Evolutionary conservation across 2,329 filamentous ascomycete genomes (phyloP).

Genomic region (Pezicula carpinea): DNA sequence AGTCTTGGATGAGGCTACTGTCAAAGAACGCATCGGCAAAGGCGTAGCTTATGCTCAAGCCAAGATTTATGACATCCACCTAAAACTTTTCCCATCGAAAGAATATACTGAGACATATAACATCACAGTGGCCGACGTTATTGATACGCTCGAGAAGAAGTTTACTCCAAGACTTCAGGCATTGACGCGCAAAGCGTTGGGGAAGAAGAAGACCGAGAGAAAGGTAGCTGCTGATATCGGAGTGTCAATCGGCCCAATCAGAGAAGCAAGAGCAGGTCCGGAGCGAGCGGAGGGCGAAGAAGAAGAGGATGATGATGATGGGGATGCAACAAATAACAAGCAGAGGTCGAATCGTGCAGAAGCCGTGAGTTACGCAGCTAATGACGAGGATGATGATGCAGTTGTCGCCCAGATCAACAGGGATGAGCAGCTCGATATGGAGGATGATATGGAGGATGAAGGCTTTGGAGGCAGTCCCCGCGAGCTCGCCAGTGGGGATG

Average conservation of each 20-base stretch:
- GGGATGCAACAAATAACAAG: constrained; percentile 72
- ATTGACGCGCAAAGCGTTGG: constrained; percentile 70
- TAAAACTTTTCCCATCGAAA: constrained; percentile 77
- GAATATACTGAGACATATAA: constrained; percentile 87
- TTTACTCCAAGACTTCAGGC: constrained; percentile 70
- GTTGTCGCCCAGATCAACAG: constrained; percentile 61
- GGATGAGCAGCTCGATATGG: constrained; percentile 52
- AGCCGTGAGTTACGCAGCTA: constrained; percentile 83
- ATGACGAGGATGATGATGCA: constrained; percentile 84
- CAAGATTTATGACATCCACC: constrained; percentile 77
- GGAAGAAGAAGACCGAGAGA: constrained; percentile 70
- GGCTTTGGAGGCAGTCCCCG: constrained; percentile 46
- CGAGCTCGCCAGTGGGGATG: constrained; percentile 27
- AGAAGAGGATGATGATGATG: constrained; percentile 63
- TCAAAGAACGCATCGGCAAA: constrained; percentile 74
- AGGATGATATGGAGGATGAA: constrained; percentile 52
- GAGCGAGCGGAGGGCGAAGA: constrained; percentile 38
- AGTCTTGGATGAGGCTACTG: constrained; percentile 74
- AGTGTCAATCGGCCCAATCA: constrained; percentile 51
- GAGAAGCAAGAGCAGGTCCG: constrained; percentile 42
- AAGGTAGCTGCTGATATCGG: constrained; percentile 72
- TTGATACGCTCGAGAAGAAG: constrained; percentile 72
- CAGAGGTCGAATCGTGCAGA: constrained; percentile 71
- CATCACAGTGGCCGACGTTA: constrained; percentile 72
- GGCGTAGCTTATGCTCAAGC: constrained; percentile 65